A percentile compares a stretch with the other conserved stretches of the same genome.
Conservation (phyloP, 148 eudicot species). For the Cornus kousa region DNA sequence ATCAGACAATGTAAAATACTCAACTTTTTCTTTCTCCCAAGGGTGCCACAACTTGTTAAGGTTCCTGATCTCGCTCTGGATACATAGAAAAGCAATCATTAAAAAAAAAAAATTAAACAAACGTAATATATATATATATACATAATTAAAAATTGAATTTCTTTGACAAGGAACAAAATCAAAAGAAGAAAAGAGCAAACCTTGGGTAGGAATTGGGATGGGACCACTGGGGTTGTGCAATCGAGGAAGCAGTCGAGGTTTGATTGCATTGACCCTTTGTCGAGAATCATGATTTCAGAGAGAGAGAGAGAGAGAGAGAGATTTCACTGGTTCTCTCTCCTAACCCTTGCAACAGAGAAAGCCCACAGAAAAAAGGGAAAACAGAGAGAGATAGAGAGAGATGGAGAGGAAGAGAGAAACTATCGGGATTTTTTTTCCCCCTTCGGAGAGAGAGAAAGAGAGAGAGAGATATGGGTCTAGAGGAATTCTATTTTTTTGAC, state of each 20-base stretch:
- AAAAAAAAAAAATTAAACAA: background rate
- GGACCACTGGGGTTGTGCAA: slow-evolving; percentile 76
- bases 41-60: slow-evolving; percentile 91
- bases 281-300: slow-evolving; percentile 37
- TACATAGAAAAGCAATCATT: background rate
- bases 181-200: slow-evolving; percentile 27
- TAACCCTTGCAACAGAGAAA: slow-evolving; percentile 18
- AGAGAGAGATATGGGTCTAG: slow-evolving; percentile 2
- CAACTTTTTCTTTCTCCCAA: slow-evolving; percentile 80
- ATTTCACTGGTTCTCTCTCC: slow-evolving; percentile 34
- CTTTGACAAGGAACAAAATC: background rate
- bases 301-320: slow-evolving; percentile 11
- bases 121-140: background rate
- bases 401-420: slow-evolving; percentile 34
- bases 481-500: slow-evolving; percentile 5
- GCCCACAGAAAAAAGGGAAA: slow-evolving; percentile 16
- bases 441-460: slow-evolving; percentile 18
- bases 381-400: background rate
- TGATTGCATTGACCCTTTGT: slow-evolving; percentile 58
- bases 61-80: slow-evolving; percentile 71
- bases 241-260: slow-evolving; percentile 71
- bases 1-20: slow-evolving; percentile 68
- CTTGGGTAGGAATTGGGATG: slow-evolving; percentile 76
- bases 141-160: background rate
- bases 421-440: slow-evolving; percentile 25